Base-by-base conservation (phyloP, 2,329 filamentous ascomycete genomes). In the Cadophora luteo-olivacea region DNA sequence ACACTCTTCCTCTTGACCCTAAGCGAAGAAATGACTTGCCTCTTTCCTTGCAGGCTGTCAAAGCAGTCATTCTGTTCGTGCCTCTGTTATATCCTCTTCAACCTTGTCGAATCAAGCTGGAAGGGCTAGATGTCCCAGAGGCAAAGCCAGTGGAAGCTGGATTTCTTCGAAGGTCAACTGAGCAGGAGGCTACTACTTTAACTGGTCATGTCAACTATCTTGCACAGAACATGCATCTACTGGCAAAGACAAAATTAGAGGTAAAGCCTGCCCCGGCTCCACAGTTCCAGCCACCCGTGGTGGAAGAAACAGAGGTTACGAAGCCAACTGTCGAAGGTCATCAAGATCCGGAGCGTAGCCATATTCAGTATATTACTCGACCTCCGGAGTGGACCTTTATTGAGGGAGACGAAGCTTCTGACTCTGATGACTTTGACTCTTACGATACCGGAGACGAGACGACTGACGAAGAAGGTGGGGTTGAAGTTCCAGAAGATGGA, bases 121-220 rank as follows among this genome's bases (percentile, higher is more conserved):
- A 89, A 75, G 89, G 89, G 60, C 86, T 89, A 3, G 84, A 87
- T 24, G 83, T 85, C 0, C 78, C 82, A 14, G 88, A 90, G 68
- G 90, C 88, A 0, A 86, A 87, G 74, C 82, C 83, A 1, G 82
- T 92, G 1, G 90, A 94, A 78, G 83, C 85, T 63, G 82, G 89
- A 0, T 96, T 95, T 73, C 81, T 84, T 7, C 79, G 85, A 68
- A 89, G 86, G 77, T 84, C 86, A 19, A 80, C 79, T 32, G 82
- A 87, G 64, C 85, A 88, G 73, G 83, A 82, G 49, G 83, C 89
- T 52, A 41, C 90, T 81, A 89, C 85, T 11, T 79, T 96, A 66
- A 91, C 91, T 81, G 90, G 87, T 68, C 91, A 92, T 73, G 79
- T 95, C 73, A 95, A 95, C 76, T 92, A 90, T 75, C 81, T 95